Base-by-base conservation (phyloP, 306 rosid genomes). In the Begonia loranthoides region DNA sequence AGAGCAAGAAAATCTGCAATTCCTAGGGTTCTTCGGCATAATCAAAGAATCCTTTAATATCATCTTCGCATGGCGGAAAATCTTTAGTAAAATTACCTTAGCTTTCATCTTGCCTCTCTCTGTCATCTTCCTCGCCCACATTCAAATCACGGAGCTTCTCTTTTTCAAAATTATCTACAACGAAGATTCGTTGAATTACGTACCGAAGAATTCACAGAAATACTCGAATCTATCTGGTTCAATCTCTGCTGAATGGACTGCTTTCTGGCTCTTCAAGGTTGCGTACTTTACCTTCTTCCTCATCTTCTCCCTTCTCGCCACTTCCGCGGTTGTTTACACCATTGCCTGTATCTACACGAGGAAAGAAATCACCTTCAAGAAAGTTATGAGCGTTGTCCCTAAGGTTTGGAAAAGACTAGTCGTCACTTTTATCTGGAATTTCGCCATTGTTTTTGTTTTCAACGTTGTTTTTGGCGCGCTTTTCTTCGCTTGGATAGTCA, bases 381-480 rank as follows among this genome's bases (percentile, higher is more conserved):
- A 59, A 41, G 41, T 59, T 4, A n/a, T 59, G 47, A 21, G 24
- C 49, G 64, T 59, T 15, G 64, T 59, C 10, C 64, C 64, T 5
- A 59, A 59, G 64, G 64, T 59, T 50, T 59, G 64, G 64, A 59
- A 52, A 21, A 59, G 64, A 54, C 56, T 59, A 6, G 22, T 59
- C 15, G 12, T 50, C 17, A 59, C 64, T 21, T 59, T 59, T 21
- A 1, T 59, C 13, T 59, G 64, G 64, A 59, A 50, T 41, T 59
- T 50, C 14, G 49, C 43, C n/a, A 13, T 49, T 39, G 41, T 59
- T 50, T 41, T 59, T 17, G 50, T 41, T 40, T 59, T 49, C 49
- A 59, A 59, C 12, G 9, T 50, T 10, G 56, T 12, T 50, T 49
- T 40, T 41, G 64, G 56, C 4, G 19, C 51, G 6, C 6, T 59